phyloP scores from a whole-genome alignment of 2,329 filamentous ascomycete species.

The Microascus cirrosus region DNA sequence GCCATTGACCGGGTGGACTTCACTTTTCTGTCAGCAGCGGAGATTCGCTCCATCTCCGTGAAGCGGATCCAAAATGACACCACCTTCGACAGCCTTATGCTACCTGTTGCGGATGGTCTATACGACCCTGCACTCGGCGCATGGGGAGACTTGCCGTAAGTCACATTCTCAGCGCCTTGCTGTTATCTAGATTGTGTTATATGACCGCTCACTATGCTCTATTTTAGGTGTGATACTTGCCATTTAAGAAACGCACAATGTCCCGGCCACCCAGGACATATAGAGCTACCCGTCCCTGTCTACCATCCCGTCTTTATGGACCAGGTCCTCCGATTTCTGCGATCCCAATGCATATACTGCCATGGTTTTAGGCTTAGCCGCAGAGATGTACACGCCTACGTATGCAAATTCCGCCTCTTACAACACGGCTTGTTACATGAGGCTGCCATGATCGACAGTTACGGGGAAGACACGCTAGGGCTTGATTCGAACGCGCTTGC shows the following conservation, averaged over 20 bases:
- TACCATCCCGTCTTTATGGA: constrained; percentile 98
- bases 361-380: constrained; percentile 73
- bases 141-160: constrained; percentile 72
- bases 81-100: constrained; percentile 87
- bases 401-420: constrained; percentile 76
- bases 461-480: constrained; percentile 33
- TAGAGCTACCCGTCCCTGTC: constrained; percentile 83
- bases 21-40: constrained; percentile 66
- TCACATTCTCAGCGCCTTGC: constrained; percentile 5
- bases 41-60: constrained; percentile 83
- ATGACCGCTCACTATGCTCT: neutral
- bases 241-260: constrained; percentile 72
- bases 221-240: constrained; percentile 78
- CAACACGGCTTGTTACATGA: constrained; percentile 73
- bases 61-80: constrained; percentile 87
- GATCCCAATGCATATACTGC: constrained; percentile 86
- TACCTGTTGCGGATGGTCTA: constrained; percentile 80
- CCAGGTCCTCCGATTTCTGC: constrained; percentile 73
- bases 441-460: constrained; percentile 44
- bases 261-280: constrained; percentile 88
- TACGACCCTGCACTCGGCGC: constrained; percentile 89
- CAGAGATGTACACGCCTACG: constrained; percentile 64
- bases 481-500: constrained; percentile 25
- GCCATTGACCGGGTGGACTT: constrained; percentile 83
- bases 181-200: constrained; percentile 1